These are phyloP conservation scores for Albizia julibrissin DNA, from an alignment of 306 rosid species.

Conservation along the genomic window DNA sequence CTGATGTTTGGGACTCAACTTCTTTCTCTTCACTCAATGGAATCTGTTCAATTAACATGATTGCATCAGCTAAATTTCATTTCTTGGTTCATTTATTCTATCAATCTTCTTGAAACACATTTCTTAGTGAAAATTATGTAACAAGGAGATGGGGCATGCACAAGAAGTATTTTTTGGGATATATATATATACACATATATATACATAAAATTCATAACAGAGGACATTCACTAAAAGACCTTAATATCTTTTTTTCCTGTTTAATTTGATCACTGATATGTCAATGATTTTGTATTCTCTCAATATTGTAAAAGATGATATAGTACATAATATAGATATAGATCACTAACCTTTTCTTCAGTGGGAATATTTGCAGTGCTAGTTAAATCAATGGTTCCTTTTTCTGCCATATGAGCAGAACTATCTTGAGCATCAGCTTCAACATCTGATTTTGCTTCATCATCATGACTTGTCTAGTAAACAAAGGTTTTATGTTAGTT, in stretches of 20 bases:
- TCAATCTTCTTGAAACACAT: neutral
- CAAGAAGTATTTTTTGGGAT: neutral
- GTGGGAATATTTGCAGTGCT: neutral
- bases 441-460: neutral
- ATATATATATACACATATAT: neutral
- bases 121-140: neutral
- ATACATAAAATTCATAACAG: neutral
- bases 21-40: neutral
- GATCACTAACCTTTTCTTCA: neutral
- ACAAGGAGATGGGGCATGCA: neutral
- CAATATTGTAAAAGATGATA: neutral
- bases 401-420: neutral
- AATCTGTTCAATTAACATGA: neutral
- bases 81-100: neutral
- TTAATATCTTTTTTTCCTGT: neutral
- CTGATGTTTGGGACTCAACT: neutral
- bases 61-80: neutral
- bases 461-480: neutral
- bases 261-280: neutral
- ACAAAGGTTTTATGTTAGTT: neutral
- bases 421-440: neutral
- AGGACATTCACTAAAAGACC: neutral
- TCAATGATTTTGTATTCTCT: neutral
- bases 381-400: neutral
- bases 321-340: neutral